These are phyloP conservation scores for Linnemannia hyalina DNA, from an alignment of 192 early-diverging fungal genomes.

Conservation along the genomic window DNA sequence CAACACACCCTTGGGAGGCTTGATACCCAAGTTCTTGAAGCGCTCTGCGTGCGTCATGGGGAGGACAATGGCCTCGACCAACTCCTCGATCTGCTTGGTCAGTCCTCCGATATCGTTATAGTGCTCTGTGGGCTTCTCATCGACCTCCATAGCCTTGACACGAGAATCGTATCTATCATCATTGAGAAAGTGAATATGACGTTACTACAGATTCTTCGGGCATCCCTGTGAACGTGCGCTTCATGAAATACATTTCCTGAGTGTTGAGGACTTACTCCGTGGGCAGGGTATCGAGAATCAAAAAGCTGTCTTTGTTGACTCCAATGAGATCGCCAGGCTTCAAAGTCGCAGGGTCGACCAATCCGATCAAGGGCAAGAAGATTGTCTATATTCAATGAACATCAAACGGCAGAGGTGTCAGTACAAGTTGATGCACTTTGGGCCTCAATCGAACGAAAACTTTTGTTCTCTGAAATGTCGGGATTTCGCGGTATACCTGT, in stretches of 20 bases:
- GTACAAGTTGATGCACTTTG: background rate
- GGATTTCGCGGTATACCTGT: constrained; percentile 68
- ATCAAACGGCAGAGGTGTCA: background rate
- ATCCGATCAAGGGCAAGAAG: constrained; percentile 96
- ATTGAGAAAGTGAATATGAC: background rate
- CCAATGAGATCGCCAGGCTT: constrained; percentile 98
- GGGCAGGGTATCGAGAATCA: constrained; percentile 96
- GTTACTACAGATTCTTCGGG: background rate
- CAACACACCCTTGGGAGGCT: constrained; percentile 86
- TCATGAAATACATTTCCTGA: too few species aligned
- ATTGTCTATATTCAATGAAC: constrained; percentile 74
- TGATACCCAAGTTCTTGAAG: constrained; percentile 90
- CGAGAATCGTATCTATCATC: constrained; percentile 90
- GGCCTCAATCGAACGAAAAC: background rate
- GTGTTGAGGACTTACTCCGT: constrained; percentile 77
- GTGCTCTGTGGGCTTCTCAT: constrained; percentile 98
- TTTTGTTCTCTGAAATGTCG: background rate
- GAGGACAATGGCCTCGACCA: constrained; percentile 89
- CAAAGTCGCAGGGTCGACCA: constrained; percentile 90
- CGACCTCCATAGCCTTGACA: constrained; percentile 99
- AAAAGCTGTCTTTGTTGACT: constrained; percentile 97
- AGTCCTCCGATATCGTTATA: constrained; percentile 96
- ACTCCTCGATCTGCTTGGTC: constrained; percentile 89
- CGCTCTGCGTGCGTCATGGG: constrained; percentile 90
- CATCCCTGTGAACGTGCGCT: background rate